Percentiles rank a stretch among this genome's conserved stretches.
phyloP scores from a whole-genome alignment of 176 grass and related monocot genomes.

The Phragmites australis region DNA sequence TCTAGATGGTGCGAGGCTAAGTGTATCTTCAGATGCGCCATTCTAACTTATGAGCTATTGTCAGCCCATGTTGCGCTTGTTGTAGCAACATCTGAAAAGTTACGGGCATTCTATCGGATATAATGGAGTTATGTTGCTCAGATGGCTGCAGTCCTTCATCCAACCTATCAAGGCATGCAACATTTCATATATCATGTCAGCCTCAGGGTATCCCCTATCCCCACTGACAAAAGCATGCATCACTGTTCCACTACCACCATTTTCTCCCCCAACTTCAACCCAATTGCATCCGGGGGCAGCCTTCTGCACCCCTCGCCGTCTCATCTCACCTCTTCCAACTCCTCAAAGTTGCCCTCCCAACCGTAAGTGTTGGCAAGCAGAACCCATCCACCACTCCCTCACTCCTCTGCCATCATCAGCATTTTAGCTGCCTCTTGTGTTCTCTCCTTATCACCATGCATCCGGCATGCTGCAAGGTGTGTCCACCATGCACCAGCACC shows the following conservation, averaged over 20 bases:
- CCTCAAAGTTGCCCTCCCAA: conserved; percentile 53
- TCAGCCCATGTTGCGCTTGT: background rate
- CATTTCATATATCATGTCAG: conserved; percentile 46
- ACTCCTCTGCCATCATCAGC: conserved; percentile 32
- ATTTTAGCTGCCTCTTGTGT: conserved; percentile 49
- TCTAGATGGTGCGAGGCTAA: conserved; percentile 46
- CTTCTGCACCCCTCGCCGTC: conserved; percentile 49
- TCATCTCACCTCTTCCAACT: conserved; percentile 55
- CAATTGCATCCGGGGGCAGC: conserved; percentile 52
- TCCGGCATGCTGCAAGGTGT: conserved; percentile 60
- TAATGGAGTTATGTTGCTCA: conserved; percentile 20
- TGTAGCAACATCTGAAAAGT: conserved; percentile 15
- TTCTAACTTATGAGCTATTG: conserved; percentile 48
- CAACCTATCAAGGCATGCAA: conserved; percentile 37
- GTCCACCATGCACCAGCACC: conserved; percentile 58
- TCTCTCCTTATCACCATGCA: conserved; percentile 53
- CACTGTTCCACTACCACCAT: conserved; percentile 25
- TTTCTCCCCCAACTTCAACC: conserved; percentile 42
- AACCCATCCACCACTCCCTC: conserved; percentile 50
- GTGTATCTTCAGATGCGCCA: conserved; percentile 41
- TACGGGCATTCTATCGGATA: conserved; percentile 26
- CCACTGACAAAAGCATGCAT: conserved; percentile 49
- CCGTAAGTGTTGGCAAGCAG: conserved; percentile 55
- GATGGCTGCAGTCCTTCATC: conserved; percentile 44
- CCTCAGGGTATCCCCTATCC: conserved; percentile 39